A percentile compares a stretch with the other conserved stretches of the same genome.
Conservation (phyloP, 2,329 filamentous ascomycete genomes). For the Diaporthe citrichinensis region DNA sequence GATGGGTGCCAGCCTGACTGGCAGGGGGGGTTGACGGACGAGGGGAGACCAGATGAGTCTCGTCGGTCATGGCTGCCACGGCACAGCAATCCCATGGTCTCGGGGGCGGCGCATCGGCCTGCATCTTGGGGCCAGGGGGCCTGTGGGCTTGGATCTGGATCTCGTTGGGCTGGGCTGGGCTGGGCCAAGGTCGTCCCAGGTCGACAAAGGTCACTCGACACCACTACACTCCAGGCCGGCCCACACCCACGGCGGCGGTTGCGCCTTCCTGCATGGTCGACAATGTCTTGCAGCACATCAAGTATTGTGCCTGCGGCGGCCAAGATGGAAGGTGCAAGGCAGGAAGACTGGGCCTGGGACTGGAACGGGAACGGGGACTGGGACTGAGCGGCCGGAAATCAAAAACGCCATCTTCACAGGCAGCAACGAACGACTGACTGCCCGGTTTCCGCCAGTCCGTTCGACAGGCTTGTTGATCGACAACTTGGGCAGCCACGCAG, state of each 20-base stretch:
- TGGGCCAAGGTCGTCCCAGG: slow-evolving; percentile 17
- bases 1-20: not conserved
- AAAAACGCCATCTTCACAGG: not conserved
- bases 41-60: slow-evolving; percentile 7
- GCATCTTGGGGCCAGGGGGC: slow-evolving; percentile 4
- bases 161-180: slow-evolving; percentile 22
- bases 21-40: not conserved
- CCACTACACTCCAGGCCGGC: not conserved
- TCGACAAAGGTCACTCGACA: slow-evolving; percentile 26
- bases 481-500: slow-evolving; percentile 23
- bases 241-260: slow-evolving; percentile 15
- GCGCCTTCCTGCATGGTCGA: not conserved
- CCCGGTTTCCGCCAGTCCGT: not conserved
- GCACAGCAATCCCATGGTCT: slow-evolving; percentile 9
- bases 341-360: not conserved
- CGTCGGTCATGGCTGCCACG: not conserved
- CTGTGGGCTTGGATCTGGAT: slow-evolving; percentile 23
- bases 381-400: not conserved
- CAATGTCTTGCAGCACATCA: slow-evolving; percentile 5
- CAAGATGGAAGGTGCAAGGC: slow-evolving; percentile 1
- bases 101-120: slow-evolving; percentile 12
- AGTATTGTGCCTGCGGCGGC: slow-evolving; percentile 6
- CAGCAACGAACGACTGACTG: not conserved
- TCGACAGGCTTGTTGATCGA: slow-evolving; percentile 3
- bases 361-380: not conserved